Evolutionary conservation across 140 eudicot genomes (phyloP).

Genomic region (Cichorium intybus): DNA sequence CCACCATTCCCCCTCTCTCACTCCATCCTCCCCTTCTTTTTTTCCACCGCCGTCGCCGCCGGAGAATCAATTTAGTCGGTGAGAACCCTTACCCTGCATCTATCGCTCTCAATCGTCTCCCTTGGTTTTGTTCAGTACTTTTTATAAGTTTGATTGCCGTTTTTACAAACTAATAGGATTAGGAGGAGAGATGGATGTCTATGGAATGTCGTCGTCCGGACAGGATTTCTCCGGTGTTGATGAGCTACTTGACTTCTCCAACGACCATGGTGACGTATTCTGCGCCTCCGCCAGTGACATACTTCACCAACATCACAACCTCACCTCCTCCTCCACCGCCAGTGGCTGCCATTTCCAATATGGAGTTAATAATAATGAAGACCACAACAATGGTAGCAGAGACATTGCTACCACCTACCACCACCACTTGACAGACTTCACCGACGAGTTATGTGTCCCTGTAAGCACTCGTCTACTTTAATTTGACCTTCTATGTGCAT

Average conservation of each 20-base stretch:
- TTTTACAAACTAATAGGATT: background rate
- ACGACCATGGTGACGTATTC: slow-evolving; percentile 45
- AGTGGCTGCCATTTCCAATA: slow-evolving; percentile 13
- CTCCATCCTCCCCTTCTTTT: background rate
- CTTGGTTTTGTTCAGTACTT: background rate
- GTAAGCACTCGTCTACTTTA: slow-evolving; percentile 31
- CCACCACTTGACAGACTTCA: slow-evolving; percentile 42
- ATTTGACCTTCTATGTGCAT: background rate
- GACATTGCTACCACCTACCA: background rate
- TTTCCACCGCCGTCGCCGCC: background rate
- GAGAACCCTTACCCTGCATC: background rate
- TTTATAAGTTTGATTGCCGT: no score
- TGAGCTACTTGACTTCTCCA: slow-evolving; percentile 65
- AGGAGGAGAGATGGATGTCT: slow-evolving; percentile 45
- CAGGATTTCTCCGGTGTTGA: slow-evolving; percentile 54
- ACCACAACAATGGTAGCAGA: background rate
- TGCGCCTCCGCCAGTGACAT: slow-evolving; percentile 33
- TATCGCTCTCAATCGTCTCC: background rate
- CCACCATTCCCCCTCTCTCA: background rate
- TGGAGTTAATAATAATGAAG: background rate
- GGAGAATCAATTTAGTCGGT: background rate
- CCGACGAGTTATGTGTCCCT: slow-evolving; percentile 52
- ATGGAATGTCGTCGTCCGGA: slow-evolving; percentile 34
- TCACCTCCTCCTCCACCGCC: slow-evolving; percentile 23
- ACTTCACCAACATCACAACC: slow-evolving; percentile 23